These are phyloP conservation scores for Vanrija pseudolonga DNA, from an alignment of 1,284 basidiomycete species.

Conservation along the genomic window DNA sequence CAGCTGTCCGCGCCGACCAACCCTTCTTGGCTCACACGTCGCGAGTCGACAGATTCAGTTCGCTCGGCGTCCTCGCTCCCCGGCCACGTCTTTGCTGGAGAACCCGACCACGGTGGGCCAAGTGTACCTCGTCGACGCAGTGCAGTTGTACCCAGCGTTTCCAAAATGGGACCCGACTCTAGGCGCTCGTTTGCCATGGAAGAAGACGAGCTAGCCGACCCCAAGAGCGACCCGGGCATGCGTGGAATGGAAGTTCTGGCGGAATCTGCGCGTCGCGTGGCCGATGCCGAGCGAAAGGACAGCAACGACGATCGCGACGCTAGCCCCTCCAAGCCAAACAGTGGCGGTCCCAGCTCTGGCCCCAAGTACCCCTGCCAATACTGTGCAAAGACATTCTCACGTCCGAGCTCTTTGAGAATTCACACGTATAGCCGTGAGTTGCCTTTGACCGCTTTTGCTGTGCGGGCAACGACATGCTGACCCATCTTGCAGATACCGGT, in stretches of 20 bases:
- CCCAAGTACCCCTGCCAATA: conserved; percentile 44
- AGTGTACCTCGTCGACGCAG: neutral
- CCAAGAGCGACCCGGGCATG: conserved; percentile 28
- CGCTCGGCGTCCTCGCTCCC: conserved; percentile 6
- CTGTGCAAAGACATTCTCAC: conserved; percentile 44
- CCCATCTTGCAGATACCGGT: conserved; percentile 37
- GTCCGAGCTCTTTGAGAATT: conserved; percentile 42
- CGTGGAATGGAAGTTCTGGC: conserved; percentile 45
- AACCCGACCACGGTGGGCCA: neutral
- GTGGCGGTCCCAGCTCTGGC: conserved; percentile 16
- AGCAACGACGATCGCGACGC: conserved; percentile 5
- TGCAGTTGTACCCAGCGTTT: neutral
- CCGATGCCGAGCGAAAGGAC: conserved; percentile 30
- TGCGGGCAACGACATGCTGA: neutral
- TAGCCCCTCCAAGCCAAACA: conserved; percentile 12
- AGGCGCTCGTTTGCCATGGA: conserved; percentile 3
- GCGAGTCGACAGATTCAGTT: conserved; percentile 30
- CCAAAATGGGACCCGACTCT: neutral
- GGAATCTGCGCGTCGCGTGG: conserved; percentile 31
- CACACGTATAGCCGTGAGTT: conserved; percentile 47
- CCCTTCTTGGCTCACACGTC: conserved; percentile 5
- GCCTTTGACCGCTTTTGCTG: neutral
- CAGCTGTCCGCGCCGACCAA: too few species aligned
- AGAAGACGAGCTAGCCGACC: conserved; percentile 17
- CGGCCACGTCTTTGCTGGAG: neutral